Evolutionary conservation across 2,329 filamentous ascomycete genomes (phyloP).

Genomic region (Ascochyta koolunga): DNA sequence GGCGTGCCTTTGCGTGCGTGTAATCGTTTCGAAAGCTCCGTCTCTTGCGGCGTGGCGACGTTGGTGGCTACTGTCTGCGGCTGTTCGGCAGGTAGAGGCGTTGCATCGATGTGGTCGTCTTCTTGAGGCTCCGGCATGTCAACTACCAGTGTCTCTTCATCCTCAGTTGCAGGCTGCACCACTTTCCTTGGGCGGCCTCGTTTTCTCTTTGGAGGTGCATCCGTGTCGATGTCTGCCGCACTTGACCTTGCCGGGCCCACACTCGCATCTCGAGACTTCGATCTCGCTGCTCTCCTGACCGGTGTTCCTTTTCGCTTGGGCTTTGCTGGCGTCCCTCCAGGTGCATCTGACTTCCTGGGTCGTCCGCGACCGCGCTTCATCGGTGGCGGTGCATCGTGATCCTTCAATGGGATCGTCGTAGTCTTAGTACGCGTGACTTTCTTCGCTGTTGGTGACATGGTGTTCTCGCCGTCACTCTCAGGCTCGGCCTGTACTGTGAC

Average conservation of each 20-base stretch:
- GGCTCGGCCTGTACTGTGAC: conserved; percentile 58
- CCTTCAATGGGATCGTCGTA: conserved; percentile 52
- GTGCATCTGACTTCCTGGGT: conserved; percentile 44
- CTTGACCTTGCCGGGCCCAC: conserved; percentile 26
- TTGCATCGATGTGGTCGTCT: conserved; percentile 3
- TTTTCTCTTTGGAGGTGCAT: conserved; percentile 36
- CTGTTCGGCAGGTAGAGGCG: conserved; percentile 8
- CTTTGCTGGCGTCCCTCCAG: conserved; percentile 28
- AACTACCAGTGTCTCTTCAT: conserved; percentile 21
- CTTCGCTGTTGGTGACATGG: conserved; percentile 38
- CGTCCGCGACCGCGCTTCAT: conserved; percentile 46
- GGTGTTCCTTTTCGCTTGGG: conserved; percentile 44
- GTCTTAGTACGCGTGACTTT: conserved; percentile 42
- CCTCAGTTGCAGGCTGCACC: conserved; percentile 26
- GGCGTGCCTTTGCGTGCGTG: conserved; percentile 39
- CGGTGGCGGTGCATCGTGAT: conserved; percentile 44
- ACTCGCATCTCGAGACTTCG: conserved; percentile 28
- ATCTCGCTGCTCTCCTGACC: conserved; percentile 33
- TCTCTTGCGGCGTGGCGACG: conserved; percentile 11
- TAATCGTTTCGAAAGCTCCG: conserved; percentile 17
- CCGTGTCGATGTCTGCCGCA: conserved; percentile 32
- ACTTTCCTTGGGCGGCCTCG: conserved; percentile 44
- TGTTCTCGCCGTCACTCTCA: conserved; percentile 41
- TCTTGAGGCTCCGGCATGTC: conserved; percentile 1
- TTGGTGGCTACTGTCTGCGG: conserved; percentile 9